Percentiles rank a stretch among this genome's conserved stretches.
Conservation (phyloP, 2,329 filamentous ascomycete genomes). For the Alternaria novae-zelandiae region DNA sequence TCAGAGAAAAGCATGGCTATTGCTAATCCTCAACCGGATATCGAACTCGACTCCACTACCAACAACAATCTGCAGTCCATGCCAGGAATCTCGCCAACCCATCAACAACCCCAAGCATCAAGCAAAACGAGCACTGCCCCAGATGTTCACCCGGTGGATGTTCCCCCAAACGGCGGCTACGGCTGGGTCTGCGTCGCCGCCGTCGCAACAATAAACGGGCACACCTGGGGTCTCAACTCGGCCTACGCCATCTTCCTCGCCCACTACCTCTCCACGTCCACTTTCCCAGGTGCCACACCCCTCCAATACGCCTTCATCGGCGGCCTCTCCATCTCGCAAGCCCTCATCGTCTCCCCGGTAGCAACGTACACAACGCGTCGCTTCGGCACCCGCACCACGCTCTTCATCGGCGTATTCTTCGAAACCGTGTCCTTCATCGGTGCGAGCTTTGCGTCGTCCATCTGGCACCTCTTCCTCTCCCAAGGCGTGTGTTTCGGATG, state of each 20-base stretch:
- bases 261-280: constrained; percentile 67
- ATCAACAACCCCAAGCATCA: background rate
- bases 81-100: background rate
- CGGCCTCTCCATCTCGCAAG: constrained; percentile 69
- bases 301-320: constrained; percentile 81
- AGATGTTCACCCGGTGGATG: constrained; percentile 31
- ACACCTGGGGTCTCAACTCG: constrained; percentile 78
- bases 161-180: constrained; percentile 67
- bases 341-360: constrained; percentile 71
- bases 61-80: background rate
- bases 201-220: constrained; percentile 47
- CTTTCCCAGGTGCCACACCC: constrained; percentile 67
- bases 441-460: constrained; percentile 69
- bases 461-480: constrained; percentile 78
- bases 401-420: constrained; percentile 69
- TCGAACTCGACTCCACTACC: background rate
- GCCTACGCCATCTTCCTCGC: constrained; percentile 77
- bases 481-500: constrained; percentile 80
- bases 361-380: constrained; percentile 67
- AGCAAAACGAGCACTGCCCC: rapidly evolving
- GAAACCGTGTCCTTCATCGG: constrained; percentile 70
- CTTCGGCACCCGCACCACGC: constrained; percentile 68
- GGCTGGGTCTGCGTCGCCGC: constrained; percentile 62
- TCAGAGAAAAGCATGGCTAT: background rate
- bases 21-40: background rate